These are phyloP conservation scores for Dothideomycetes sp. DNA, from an alignment of 2,329 filamentous ascomycete genomes.

Conservation along the genomic window DNA sequence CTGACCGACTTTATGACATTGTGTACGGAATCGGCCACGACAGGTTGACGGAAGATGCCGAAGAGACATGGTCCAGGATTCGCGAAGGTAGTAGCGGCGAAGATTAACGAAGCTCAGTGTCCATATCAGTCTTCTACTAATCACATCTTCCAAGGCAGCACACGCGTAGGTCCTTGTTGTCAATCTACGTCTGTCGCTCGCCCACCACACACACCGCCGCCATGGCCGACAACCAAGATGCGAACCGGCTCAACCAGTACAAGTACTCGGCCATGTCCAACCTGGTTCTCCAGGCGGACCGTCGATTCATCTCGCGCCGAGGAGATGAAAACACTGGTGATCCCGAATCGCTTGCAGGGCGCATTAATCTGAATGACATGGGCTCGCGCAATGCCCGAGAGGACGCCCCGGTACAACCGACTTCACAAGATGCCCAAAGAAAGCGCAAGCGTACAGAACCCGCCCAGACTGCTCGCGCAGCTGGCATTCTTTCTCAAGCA, in stretches of 20 bases:
- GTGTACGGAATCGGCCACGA: no score
- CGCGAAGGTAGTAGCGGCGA: no score
- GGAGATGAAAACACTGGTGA: conserved; percentile 94
- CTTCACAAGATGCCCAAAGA: conserved; percentile 54
- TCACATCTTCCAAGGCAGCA: conserved; percentile 11
- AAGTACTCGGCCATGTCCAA: conserved; percentile 70
- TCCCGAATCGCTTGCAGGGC: conserved; percentile 90
- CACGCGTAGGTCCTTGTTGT: conserved; percentile 9
- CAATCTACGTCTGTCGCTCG: conserved; percentile 14
- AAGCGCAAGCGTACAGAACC: conserved; percentile 73
- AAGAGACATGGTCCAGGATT: no score
- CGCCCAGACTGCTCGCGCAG: conserved; percentile 55
- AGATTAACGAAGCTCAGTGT: no score
- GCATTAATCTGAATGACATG: conserved; percentile 92
- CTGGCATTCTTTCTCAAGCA: conserved; percentile 71
- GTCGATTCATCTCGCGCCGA: conserved; percentile 84
- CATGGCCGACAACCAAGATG: conserved; percentile 27
- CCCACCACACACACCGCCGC: conserved; percentile 11
- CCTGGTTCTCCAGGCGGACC: conserved; percentile 99
- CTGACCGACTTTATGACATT: no score
- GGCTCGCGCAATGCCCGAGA: conserved; percentile 75
- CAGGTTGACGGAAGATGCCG: no score
- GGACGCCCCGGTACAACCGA: conserved; percentile 58
- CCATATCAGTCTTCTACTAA: no score
- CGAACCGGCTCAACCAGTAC: conserved; percentile 29